Evolutionary conservation across 306 rosid species (phyloP).

Genomic region (Chamaecrista fasciculata): DNA sequence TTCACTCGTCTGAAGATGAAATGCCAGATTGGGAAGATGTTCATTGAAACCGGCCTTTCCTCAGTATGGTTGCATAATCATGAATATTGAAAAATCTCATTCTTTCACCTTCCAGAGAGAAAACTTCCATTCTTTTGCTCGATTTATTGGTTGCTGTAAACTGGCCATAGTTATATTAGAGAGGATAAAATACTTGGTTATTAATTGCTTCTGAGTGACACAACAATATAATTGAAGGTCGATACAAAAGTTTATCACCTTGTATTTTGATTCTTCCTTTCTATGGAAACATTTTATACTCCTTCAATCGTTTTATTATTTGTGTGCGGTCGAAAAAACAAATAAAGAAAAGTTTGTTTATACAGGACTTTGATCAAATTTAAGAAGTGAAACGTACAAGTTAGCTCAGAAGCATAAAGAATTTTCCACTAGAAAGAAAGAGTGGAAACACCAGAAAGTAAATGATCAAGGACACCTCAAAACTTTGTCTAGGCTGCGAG

Average conservation of each 20-base stretch:
- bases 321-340: background rate
- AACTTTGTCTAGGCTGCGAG: too few species aligned
- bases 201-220: background rate
- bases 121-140: slow-evolving; percentile 23
- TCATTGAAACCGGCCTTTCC: slow-evolving; percentile 17
- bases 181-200: background rate
- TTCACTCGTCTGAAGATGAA: slow-evolving; percentile 30
- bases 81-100: slow-evolving; percentile 18
- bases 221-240: slow-evolving; percentile 18
- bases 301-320: background rate
- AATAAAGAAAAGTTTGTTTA: background rate
- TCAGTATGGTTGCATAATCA: slow-evolving; percentile 27
- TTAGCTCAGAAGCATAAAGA: too few species aligned
- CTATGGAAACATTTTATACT: background rate
- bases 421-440: too few species aligned
- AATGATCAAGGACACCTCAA: too few species aligned
- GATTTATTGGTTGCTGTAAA: slow-evolving; percentile 26
- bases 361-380: too few species aligned
- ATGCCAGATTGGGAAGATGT: slow-evolving; percentile 21
- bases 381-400: too few species aligned
- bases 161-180: slow-evolving; percentile 4
- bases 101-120: slow-evolving; percentile 23
- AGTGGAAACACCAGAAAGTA: too few species aligned
- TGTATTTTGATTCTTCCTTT: slow-evolving; percentile 18
- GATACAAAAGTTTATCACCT: slow-evolving; percentile 4